Conservation (phyloP, 106 monocot species). For the Dendrobium huoshanense region DNA sequence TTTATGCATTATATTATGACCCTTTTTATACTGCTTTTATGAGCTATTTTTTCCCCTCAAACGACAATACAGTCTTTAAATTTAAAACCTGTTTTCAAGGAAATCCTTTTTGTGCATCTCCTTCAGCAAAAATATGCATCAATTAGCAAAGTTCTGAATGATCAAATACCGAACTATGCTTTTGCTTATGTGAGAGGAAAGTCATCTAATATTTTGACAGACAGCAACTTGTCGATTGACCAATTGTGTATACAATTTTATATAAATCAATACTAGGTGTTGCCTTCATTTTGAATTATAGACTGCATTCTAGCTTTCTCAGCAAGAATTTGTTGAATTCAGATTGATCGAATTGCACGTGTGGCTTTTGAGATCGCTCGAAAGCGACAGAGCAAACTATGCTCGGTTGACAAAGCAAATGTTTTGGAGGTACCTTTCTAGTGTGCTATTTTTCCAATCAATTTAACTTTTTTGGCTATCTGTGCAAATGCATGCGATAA, state of each 20-base stretch:
- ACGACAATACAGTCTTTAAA: too few relatives aligned
- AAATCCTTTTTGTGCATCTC: too few relatives aligned
- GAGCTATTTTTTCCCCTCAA: too few relatives aligned
- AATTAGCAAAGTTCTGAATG: neutral
- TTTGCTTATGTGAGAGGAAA: neutral
- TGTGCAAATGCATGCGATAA: neutral
- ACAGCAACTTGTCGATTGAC: neutral
- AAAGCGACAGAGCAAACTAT: constrained; percentile 68
- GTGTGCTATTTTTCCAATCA: neutral
- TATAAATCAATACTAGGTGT: neutral
- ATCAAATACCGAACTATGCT: neutral
- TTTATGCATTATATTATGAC: too few relatives aligned
- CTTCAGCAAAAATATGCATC: too few relatives aligned
- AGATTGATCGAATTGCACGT: constrained; percentile 95
- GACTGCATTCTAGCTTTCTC: neutral
- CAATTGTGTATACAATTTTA: neutral
- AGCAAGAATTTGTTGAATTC: neutral
- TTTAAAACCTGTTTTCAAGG: too few relatives aligned
- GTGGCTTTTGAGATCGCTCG: constrained; percentile 86
- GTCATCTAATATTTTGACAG: neutral
- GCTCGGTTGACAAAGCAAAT: constrained; percentile 98
- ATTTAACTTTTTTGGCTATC: neutral
- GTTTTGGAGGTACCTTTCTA: constrained; percentile 73
- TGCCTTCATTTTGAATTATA: neutral
- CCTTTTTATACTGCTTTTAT: too few relatives aligned